Conservation (phyloP, 176 grass and related monocot species). For the Hordeum marinum region DNA sequence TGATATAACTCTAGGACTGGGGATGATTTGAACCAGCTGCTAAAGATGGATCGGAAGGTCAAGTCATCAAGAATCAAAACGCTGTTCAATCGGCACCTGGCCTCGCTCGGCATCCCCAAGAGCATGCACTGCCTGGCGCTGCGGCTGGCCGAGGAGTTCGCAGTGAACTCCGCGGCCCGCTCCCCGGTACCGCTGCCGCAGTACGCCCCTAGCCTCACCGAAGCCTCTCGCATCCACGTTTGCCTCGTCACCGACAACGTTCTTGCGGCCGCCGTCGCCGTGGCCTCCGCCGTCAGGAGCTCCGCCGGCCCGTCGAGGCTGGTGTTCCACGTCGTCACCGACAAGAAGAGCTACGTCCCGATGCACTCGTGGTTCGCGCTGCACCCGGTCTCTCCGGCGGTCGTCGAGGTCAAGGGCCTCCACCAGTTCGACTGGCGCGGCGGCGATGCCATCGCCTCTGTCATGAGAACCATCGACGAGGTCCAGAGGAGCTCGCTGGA, state of each 20-base stretch:
- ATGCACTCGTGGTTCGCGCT: constrained; percentile 98
- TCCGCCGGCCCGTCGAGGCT: constrained; percentile 44
- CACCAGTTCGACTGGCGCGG: constrained; percentile 85
- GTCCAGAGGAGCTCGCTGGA: constrained; percentile 42
- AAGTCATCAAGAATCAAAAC: constrained; percentile 50
- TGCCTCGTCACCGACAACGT: constrained; percentile 84
- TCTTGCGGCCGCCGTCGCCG: constrained; percentile 61
- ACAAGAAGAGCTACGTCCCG: constrained; percentile 80
- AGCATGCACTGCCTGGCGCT: constrained; percentile 79
- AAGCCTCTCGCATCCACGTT: constrained; percentile 57
- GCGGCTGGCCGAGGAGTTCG: constrained; percentile 69
- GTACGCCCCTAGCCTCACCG: constrained; percentile 56
- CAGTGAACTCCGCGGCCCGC: constrained; percentile 69
- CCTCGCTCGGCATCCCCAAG: constrained; percentile 74
- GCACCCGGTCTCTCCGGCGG: constrained; percentile 50
- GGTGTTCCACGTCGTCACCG: constrained; percentile 90
- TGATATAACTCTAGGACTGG: neutral
- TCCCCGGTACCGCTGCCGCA: constrained; percentile 77
- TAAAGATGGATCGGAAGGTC: constrained; percentile 88
- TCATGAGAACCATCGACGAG: constrained; percentile 75
- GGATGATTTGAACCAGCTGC: constrained; percentile 36
- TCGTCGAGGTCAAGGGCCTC: constrained; percentile 80
- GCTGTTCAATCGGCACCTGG: constrained; percentile 60
- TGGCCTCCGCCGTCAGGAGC: constrained; percentile 56
- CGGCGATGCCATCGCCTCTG: constrained; percentile 29